phyloP scores from a whole-genome alignment of 177 flowering plant species.

The Tripterygium wilfordii region DNA sequence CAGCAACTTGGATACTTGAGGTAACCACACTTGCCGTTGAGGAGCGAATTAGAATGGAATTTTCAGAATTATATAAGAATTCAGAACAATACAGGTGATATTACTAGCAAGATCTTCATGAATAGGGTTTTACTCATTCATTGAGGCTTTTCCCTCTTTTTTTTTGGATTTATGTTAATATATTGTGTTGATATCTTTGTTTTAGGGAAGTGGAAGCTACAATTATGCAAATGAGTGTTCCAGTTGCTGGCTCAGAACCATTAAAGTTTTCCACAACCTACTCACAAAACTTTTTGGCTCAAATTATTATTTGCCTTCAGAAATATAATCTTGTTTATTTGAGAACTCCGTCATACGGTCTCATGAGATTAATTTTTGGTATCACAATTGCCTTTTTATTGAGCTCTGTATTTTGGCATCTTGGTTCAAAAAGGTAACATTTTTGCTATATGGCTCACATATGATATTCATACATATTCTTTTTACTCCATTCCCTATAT shows the following conservation, averaged over 20 bases:
- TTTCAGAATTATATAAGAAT: conserved; percentile 49
- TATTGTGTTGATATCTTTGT: background rate
- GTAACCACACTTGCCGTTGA: conserved; percentile 68
- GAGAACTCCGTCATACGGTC: conserved; percentile 86
- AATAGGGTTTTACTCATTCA: too few species aligned
- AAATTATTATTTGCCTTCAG: conserved; percentile 62
- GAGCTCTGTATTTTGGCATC: conserved; percentile 75
- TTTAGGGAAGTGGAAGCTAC: conserved; percentile 65
- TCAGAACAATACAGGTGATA: conserved; percentile 67
- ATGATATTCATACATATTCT: too few species aligned
- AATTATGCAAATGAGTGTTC: conserved; percentile 46
- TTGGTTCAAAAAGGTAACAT: conserved; percentile 70
- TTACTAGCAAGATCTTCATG: too few species aligned
- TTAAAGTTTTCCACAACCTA: conserved; percentile 49
- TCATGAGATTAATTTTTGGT: conserved; percentile 58
- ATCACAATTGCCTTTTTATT: conserved; percentile 47
- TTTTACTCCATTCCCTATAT: too few species aligned
- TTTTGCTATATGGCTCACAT: too few species aligned
- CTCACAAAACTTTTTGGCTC: conserved; percentile 41
- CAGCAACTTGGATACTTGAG: conserved; percentile 98
- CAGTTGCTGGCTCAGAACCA: conserved; percentile 60
- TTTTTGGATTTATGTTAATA: background rate
- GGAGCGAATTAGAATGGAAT: conserved; percentile 53
- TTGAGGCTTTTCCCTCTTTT: background rate
- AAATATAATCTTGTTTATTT: conserved; percentile 83